phyloP scores from a whole-genome alignment of 192 early-diverging fungal species.

The Gigaspora rosea region DNA sequence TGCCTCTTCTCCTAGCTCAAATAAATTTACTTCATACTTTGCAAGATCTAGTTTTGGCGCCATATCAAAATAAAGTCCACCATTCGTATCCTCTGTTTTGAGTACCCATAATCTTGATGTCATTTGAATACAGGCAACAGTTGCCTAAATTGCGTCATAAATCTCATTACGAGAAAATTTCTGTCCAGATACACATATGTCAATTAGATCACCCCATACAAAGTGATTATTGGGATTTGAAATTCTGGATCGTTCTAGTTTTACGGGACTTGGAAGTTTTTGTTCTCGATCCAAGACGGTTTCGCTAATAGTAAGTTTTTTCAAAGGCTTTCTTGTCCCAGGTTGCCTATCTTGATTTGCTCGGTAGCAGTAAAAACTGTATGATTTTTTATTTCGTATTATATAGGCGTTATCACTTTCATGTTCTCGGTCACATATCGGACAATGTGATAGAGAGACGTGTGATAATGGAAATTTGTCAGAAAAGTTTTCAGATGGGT shows the following conservation, averaged over 20 bases:
- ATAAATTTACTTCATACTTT: not conserved
- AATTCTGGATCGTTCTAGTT: slow-evolving; percentile 10
- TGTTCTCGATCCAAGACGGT: not conserved
- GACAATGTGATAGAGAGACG: not conserved
- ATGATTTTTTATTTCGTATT: slow-evolving; percentile 18
- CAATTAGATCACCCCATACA: slow-evolving; percentile 12
- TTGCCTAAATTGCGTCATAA: slow-evolving; percentile 10
- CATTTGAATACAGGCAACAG: slow-evolving; percentile 5
- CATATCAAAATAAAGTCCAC: no score
- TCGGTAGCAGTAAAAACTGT: not conserved
- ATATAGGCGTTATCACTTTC: not conserved
- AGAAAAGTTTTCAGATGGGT: not conserved
- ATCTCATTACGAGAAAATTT: not conserved
- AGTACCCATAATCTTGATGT: slow-evolving; percentile 17
- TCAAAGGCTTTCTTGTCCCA: not conserved
- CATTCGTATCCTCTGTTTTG: slow-evolving; percentile 1
- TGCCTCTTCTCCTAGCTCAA: not conserved
- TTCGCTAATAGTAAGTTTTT: no score
- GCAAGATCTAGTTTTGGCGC: no score
- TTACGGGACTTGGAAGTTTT: not conserved
- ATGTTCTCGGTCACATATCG: not conserved
- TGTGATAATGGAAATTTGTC: no score
- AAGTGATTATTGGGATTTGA: slow-evolving; percentile 10
- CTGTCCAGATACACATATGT: slow-evolving; percentile 4
- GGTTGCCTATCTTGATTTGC: not conserved